These are phyloP conservation scores for Tolypocladium cylindrosporum DNA, from an alignment of 2,329 filamentous ascomycete genomes.

Conservation along the genomic window DNA sequence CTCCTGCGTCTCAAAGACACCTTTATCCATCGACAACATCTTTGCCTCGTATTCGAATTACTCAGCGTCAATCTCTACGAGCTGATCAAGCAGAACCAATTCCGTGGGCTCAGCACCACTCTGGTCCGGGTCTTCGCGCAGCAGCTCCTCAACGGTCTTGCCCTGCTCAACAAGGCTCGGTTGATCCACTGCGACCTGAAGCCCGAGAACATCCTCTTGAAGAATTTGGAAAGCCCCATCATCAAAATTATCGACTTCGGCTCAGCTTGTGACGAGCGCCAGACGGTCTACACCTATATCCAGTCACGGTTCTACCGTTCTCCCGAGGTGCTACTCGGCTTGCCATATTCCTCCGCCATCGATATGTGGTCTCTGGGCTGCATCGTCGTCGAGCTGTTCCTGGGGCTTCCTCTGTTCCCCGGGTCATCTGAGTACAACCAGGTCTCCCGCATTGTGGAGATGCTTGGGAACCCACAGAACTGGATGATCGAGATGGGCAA, in stretches of 20 bases:
- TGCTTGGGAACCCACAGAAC: constrained; percentile 90
- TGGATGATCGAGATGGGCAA: constrained; percentile 99
- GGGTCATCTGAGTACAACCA: constrained; percentile 99
- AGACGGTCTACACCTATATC: constrained; percentile 98
- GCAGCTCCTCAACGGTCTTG: constrained; percentile 85
- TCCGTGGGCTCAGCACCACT: constrained; percentile 92
- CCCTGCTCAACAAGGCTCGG: constrained; percentile 88
- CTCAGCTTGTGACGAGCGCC: constrained; percentile 93
- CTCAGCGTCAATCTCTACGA: constrained; percentile 97
- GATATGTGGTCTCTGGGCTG: constrained; percentile 99
- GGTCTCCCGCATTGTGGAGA: constrained; percentile 92
- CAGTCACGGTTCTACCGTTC: constrained; percentile 97
- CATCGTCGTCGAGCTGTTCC: constrained; percentile 94
- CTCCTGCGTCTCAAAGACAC: constrained; percentile 91
- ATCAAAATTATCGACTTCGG: constrained; percentile 99
- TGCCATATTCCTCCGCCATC: constrained; percentile 96
- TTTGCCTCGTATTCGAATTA: constrained; percentile 92
- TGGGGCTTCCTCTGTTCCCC: constrained; percentile 88
- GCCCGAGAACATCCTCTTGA: constrained; percentile 93
- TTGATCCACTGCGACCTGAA: constrained; percentile 98
- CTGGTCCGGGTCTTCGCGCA: constrained; percentile 96
- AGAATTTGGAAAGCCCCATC: constrained; percentile 96
- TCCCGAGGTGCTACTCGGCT: constrained; percentile 85
- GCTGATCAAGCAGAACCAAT: constrained; percentile 98
- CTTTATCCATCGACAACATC: constrained; percentile 94